Evolutionary conservation across 768 basidiomycete genomes (phyloP), one percentile per base, ranked within the genome.

Genomic region (Pulveroboletus sp.): DNA sequence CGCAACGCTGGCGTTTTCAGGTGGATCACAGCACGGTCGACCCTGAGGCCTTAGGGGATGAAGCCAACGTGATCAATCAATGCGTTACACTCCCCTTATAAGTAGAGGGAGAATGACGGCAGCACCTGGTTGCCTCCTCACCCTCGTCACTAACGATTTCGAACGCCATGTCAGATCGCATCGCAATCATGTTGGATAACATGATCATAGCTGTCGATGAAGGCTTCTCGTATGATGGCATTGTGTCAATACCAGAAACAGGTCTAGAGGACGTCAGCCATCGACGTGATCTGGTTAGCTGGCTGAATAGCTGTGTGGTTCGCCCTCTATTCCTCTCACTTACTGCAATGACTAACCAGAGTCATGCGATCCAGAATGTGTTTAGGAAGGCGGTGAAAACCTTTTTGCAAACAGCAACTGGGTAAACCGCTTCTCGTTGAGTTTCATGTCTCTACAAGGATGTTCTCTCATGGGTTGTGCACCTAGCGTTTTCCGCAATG

Each of bases 171-270:
- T 9, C 14, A 26, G 33, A 49, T 35, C 47, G 18, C 31, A 17
- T 36, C 36, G 33, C 47, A 2, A 11, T 28, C 7, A 45, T 46
- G 40, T 18, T 56, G 26, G 55, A 54, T 3, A 31, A 12, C 31
- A 33, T 49, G 51, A n/a, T 54, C 8, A 24, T 8, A 5, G 53
- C 38, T 2, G 46, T 56, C 11, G 53, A 56, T 5, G 24, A 50
- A 0, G 38, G 38, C 12, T 39, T 39, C 21, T 39, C 38, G 8
- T 37, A 37, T 9, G 38, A 39, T 14, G 38, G 38, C 12, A 24
- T 39, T 21, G 38, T 39, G 21, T 39, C 38, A 7, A 24, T 39
- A 39, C 38, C 38, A 14, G 38, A 39, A 39, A 39, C 38, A 14
- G 38, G 38, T 24, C 21, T 39, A 21, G 38, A 39, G 38, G 38